A percentile compares a stretch with the other conserved stretches of the same genome.
Conservation (phyloP, 2,329 filamentous ascomycete species). For the Colletotrichum gloeosporioides region DNA sequence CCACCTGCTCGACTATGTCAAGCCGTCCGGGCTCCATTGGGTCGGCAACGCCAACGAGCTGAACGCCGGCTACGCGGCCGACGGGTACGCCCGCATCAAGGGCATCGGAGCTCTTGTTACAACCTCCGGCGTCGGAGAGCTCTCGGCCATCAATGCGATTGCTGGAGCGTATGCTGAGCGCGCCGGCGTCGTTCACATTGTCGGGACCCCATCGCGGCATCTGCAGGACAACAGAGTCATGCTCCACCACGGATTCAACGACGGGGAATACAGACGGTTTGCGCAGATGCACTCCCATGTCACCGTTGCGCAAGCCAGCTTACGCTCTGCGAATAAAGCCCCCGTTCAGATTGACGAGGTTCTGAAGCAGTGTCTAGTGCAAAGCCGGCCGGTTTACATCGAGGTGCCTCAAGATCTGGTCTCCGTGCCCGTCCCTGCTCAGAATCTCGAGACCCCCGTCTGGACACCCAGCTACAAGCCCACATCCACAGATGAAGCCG, state of each 20-base stretch:
- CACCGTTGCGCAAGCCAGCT: constrained; percentile 52
- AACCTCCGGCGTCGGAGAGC: constrained; percentile 64
- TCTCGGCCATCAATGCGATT: constrained; percentile 63
- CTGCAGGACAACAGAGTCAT: constrained; percentile 47
- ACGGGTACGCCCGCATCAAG: constrained; percentile 62
- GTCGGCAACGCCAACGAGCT: constrained; percentile 64
- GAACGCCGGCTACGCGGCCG: constrained; percentile 62
- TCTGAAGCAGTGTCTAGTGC: constrained; percentile 53
- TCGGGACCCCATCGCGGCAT: constrained; percentile 53
- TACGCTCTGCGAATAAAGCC: constrained; percentile 49
- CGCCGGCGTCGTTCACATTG: constrained; percentile 62
- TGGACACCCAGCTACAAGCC: constrained; percentile 18
- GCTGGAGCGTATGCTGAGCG: constrained; percentile 63
- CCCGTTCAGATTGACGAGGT: constrained; percentile 56
- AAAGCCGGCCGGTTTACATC: constrained; percentile 62
- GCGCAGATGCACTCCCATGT: constrained; percentile 53
- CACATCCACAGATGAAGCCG: constrained; percentile 27
- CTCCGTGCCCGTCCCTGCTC: constrained; percentile 34
- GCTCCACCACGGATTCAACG: constrained; percentile 62
- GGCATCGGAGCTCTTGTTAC: constrained; percentile 57
- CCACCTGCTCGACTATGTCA: constrained; percentile 39
- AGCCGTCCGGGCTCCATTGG: constrained; percentile 41
- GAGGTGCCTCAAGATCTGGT: constrained; percentile 61
- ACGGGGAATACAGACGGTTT: constrained; percentile 55
- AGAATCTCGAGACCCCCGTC: constrained; percentile 32